Percentiles rank a stretch among this genome's conserved stretches.
These are phyloP conservation scores for Exophiala aquamarina DNA, from an alignment of 2,329 filamentous ascomycete species.

Conservation along the genomic window DNA sequence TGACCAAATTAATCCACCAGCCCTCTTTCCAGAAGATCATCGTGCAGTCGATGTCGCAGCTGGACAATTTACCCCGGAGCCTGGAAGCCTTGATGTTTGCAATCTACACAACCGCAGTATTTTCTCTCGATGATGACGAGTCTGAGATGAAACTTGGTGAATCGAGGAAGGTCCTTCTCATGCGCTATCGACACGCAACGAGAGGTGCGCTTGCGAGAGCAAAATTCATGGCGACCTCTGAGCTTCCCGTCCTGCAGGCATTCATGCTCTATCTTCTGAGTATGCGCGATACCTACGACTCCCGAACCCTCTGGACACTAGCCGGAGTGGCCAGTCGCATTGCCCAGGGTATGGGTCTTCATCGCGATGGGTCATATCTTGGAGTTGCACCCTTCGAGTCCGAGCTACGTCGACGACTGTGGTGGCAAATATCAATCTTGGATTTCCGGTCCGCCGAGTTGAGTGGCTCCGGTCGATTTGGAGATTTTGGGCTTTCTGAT, in stretches of 20 bases:
- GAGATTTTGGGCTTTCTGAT: slow-evolving; percentile 32
- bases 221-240: slow-evolving; percentile 62
- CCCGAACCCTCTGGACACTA: slow-evolving; percentile 47
- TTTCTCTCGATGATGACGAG: slow-evolving; percentile 42
- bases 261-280: slow-evolving; percentile 62
- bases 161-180: slow-evolving; percentile 49
- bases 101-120: slow-evolving; percentile 61
- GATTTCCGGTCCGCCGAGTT: slow-evolving; percentile 37
- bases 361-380: slow-evolving; percentile 47
- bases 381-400: slow-evolving; percentile 53
- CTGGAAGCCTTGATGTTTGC: slow-evolving; percentile 58
- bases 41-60: slow-evolving; percentile 55
- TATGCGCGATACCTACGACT: slow-evolving; percentile 46
- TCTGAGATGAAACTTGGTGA: slow-evolving; percentile 54
- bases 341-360: slow-evolving; percentile 36
- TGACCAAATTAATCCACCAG: slow-evolving; percentile 71
- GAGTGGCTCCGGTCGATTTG: slow-evolving; percentile 30
- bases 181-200: slow-evolving; percentile 60
- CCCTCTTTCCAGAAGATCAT: slow-evolving; percentile 67
- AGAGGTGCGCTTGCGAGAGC: slow-evolving; percentile 65
- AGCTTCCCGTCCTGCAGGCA: slow-evolving; percentile 62
- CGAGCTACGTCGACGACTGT: slow-evolving; percentile 40
- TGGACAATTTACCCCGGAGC: slow-evolving; percentile 34
- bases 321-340: slow-evolving; percentile 43
- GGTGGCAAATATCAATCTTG: slow-evolving; percentile 48